Evolutionary conservation across 495 filamentous ascomycete species (phyloP), one percentile per base, ranked within the genome.

Genomic region (Endocarpon pusillum): DNA sequence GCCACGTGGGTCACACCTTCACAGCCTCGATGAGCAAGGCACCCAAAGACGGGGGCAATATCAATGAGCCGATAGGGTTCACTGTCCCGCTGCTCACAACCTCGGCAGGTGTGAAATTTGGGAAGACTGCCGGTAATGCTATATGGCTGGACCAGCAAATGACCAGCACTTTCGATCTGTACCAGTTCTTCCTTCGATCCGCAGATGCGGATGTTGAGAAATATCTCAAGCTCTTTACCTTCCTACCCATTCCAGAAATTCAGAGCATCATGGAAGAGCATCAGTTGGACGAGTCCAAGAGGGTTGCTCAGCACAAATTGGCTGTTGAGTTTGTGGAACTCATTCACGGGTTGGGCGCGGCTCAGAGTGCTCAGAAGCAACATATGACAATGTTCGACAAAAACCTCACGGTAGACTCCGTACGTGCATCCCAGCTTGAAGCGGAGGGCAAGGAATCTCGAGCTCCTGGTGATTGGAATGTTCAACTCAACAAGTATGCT

Each of bases 51-150:
- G 12, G 3, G n/a, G n/a, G n/a, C n/a, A 24, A 36, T 1, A 38
- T 40, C 23, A 52, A 64, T 28, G 57, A 54, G 19, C 81, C 85
- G 0, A 75, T 80, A 40, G 89, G 89, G 2, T 73, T 96, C 34
- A 96, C 89, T 0, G 81, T 81, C 2, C 91, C 89, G 0, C 65
- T 99, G 1, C 61, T 99, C 26, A 94, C 85, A 1, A 82, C 82
- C 6, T 59, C 83, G 2, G 69, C 74, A 2, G 91, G 91, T 3
- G 71, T 68, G 46, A 99, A 99, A 54, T 85, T 96, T 48, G 89
- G 89, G 12, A 99, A 99, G 54, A 91, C 78, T 35, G 78, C 85
- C 12, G 87, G 84, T 10, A 96, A 94, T 51, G 86, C 91, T 2
- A 57, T 99, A 15, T 96, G 89, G 89, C 69, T 99, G 2, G 83